Base-by-base conservation (phyloP, 2,329 filamentous ascomycete genomes). In the Epichloe uncinata region DNA sequence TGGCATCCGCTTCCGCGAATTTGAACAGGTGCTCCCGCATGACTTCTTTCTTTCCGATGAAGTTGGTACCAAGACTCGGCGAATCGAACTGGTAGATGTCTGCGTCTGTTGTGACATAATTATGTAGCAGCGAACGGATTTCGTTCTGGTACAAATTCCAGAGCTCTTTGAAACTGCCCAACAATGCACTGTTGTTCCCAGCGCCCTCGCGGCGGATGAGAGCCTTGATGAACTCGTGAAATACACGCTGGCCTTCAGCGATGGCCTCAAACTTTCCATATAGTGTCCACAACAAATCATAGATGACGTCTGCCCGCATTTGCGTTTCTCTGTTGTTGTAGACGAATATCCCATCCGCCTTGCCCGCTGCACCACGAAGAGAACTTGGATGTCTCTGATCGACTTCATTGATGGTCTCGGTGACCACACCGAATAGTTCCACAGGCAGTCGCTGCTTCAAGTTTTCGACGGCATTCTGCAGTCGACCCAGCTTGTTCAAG, bases 141-240 rank as follows among this genome's bases (percentile, higher is more conserved):
- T 98, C 93, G 66, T 94, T 97, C 63, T 98, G 93, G 60, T 96
- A 91, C 7, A 98, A 73, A 62, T 96, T 95, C 94, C 94, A 98
- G 40, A 98, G 71, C 68, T 97, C 93, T 61, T 91, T 93, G 68
- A 98, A 98, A 50, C 89, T 89, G 50, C 88, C 83, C 5, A 88
- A 83, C 46, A 97, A 74, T 1, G 79, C 75, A 40, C 71, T 76
- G 58, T 79, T 70, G 71, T 84, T 72, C 65, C 81, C 66, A 15
- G 73, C 72, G 4, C 85, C 85, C 61, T 97, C 90, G 46, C 94
- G 81, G 54, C 84, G 81, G 49, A 91, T 81, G 52, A 98, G 86
- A 1, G 87, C 86, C 54, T 84, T 84, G 60, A 96, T 84, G 44
- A 94, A 85, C 64, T 97, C 93, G 65, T 97, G 89, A 51, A 97